Evolutionary conservation across 202 grass and related monocot species (phyloP).

Genomic region (Bolboschoenoplectus hybrid): DNA sequence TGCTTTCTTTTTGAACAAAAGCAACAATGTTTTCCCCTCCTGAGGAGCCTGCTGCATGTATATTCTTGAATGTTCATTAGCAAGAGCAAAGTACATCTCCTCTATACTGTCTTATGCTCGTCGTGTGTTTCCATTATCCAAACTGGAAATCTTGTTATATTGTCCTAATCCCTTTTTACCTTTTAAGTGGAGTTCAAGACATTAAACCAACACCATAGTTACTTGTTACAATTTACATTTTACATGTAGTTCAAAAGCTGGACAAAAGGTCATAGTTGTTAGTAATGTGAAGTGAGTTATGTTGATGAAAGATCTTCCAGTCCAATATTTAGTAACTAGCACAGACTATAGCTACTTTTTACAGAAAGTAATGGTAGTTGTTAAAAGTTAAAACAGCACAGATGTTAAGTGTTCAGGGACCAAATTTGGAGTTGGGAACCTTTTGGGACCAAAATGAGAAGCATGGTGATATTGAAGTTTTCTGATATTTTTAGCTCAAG

Average conservation of each 20-base stretch:
- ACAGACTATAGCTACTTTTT: background rate
- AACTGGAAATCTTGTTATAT: background rate
- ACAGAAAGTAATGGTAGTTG: background rate
- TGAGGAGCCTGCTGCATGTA: background rate
- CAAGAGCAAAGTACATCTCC: background rate
- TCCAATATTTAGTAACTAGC: background rate
- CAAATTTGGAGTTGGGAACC: background rate
- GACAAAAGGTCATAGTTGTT: background rate
- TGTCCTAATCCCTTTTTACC: background rate
- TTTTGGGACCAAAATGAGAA: background rate
- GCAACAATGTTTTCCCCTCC: background rate
- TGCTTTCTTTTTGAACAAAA: background rate
- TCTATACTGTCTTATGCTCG: background rate
- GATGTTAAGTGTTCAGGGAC: background rate
- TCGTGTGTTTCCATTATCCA: background rate
- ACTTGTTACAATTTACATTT: background rate
- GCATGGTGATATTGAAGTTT: background rate
- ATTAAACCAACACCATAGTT: background rate
- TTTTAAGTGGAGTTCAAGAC: background rate
- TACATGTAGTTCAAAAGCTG: background rate
- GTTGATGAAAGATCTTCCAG: background rate
- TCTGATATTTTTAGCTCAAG: background rate
- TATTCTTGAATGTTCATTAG: background rate
- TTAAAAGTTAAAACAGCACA: background rate
- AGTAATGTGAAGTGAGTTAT: background rate